Conservation (phyloP, 495 filamentous ascomycete genomes). For the Aspergillus asperescens region DNA sequence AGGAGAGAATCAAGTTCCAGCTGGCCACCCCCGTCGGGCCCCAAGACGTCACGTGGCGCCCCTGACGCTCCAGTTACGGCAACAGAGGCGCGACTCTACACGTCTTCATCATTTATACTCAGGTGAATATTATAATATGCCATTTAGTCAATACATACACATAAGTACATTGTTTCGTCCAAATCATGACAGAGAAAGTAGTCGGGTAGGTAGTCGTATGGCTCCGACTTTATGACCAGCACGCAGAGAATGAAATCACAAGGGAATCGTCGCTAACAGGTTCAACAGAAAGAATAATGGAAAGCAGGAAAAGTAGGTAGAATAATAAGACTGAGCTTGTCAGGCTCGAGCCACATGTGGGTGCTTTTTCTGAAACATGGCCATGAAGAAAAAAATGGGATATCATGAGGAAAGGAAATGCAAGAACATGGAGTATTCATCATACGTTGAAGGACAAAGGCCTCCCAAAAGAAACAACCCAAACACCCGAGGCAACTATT, state of each 20-base stretch:
- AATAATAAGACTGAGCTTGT: neutral
- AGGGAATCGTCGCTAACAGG: constrained; percentile 3
- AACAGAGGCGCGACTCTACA: neutral
- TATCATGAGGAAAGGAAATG: constrained; percentile 14
- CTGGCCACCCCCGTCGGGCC: constrained; percentile 34
- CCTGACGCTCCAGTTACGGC: constrained; percentile 31
- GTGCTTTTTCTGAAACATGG: constrained; percentile 13
- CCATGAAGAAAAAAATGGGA: constrained; percentile 15
- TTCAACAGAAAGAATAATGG: neutral
- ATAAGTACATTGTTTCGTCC: constrained; percentile 18
- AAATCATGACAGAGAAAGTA: constrained; percentile 15
- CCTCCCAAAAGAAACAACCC: constrained; percentile 20
- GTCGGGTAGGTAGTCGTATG: constrained; percentile 8
- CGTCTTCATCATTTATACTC: neutral
- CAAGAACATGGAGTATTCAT: constrained; percentile 5
- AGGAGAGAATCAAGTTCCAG: constrained; percentile 21
- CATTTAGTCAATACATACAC: constrained; percentile 16
- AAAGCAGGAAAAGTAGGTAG: neutral
- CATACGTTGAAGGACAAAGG: constrained; percentile 24
- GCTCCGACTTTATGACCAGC: constrained; percentile 4
- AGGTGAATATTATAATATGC: neutral
- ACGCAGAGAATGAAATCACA: constrained; percentile 6
- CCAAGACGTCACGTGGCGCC: constrained; percentile 35
- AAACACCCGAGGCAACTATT: constrained; percentile 25
- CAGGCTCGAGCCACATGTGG: neutral